A percentile compares a stretch with the other conserved stretches of the same genome.
Evolutionary conservation across 495 filamentous ascomycete genomes (phyloP).

Genomic region (Delitschia confertaspora): DNA sequence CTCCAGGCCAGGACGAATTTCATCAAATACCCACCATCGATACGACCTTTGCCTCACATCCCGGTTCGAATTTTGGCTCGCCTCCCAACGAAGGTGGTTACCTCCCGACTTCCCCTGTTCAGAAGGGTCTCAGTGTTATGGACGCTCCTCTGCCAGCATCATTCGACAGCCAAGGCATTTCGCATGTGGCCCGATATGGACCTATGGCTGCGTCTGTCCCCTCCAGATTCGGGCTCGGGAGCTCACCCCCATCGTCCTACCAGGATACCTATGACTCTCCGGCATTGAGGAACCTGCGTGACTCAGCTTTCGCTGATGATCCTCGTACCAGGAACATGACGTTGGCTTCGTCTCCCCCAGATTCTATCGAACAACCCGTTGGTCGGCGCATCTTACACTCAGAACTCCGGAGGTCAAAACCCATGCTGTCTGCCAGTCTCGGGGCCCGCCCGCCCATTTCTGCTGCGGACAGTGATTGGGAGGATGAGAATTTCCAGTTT

Average conservation of each 20-base stretch:
- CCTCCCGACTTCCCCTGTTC: constrained; percentile 64
- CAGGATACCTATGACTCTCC: constrained; percentile 56
- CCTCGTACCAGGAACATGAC: constrained; percentile 31
- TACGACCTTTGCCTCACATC: constrained; percentile 65
- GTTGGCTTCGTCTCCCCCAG: constrained; percentile 58
- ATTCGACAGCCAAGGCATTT: constrained; percentile 94
- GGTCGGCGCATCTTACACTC: constrained; percentile 76
- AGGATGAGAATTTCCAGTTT: constrained; percentile 46
- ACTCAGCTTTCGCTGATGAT: constrained; percentile 76
- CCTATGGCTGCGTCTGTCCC: constrained; percentile 90
- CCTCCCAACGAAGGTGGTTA: constrained; percentile 62
- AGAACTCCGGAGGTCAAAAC: constrained; percentile 58
- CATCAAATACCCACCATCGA: constrained; percentile 67
- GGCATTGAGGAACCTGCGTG: constrained; percentile 69
- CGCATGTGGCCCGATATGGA: constrained; percentile 78
- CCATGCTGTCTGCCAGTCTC: constrained; percentile 69
- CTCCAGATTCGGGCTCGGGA: constrained; percentile 84
- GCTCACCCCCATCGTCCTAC: constrained; percentile 63
- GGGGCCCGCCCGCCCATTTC: constrained; percentile 45
- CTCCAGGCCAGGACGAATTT: constrained; percentile 30
- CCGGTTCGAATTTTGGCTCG: constrained; percentile 78
- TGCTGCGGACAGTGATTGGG: constrained; percentile 70
- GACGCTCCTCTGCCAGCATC: constrained; percentile 92
- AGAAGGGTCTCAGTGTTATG: constrained; percentile 66
- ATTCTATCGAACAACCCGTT: constrained; percentile 52